Evolutionary conservation across 495 filamentous ascomycete species (phyloP).

Genomic region (Penicillium roqueforti): DNA sequence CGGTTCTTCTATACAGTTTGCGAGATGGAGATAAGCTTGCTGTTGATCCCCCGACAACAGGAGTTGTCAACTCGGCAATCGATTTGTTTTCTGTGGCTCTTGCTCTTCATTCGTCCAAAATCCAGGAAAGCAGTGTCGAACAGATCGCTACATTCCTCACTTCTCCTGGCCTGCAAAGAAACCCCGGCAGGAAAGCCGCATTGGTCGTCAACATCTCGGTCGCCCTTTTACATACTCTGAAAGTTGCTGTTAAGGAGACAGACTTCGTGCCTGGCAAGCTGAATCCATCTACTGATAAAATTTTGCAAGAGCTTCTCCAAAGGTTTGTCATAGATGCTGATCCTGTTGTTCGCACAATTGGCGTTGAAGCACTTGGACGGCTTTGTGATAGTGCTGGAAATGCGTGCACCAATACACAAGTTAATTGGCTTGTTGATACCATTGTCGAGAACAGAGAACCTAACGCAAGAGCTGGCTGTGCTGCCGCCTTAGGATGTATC

Average conservation of each 20-base stretch:
- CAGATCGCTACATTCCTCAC: slow-evolving; percentile 84
- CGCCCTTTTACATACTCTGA: slow-evolving; percentile 73
- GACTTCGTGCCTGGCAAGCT: slow-evolving; percentile 69
- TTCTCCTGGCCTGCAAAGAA: slow-evolving; percentile 72
- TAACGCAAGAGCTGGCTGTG: slow-evolving; percentile 87
- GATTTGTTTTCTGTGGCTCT: slow-evolving; percentile 86
- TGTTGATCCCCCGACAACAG: slow-evolving; percentile 83
- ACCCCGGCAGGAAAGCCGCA: slow-evolving; percentile 82
- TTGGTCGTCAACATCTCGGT: slow-evolving; percentile 86
- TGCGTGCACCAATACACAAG: slow-evolving; percentile 77
- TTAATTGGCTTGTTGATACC: slow-evolving; percentile 88
- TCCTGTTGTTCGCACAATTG: slow-evolving; percentile 78
- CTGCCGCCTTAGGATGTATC: slow-evolving; percentile 87
- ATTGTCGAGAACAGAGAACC: slow-evolving; percentile 93
- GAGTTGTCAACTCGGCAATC: slow-evolving; percentile 91
- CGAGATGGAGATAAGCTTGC: slow-evolving; percentile 42
- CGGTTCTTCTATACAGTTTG: slow-evolving; percentile 69
- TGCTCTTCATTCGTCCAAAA: slow-evolving; percentile 78
- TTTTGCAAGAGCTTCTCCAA: slow-evolving; percentile 77
- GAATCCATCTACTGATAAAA: slow-evolving; percentile 74
- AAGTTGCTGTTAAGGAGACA: slow-evolving; percentile 78
- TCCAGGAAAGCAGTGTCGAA: slow-evolving; percentile 93
- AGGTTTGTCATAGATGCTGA: slow-evolving; percentile 76
- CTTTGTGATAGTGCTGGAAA: slow-evolving; percentile 89
- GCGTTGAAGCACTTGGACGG: slow-evolving; percentile 81